Evolutionary conservation across 2,329 filamentous ascomycete genomes (phyloP).

Genomic region (Periconia macrospinosa): DNA sequence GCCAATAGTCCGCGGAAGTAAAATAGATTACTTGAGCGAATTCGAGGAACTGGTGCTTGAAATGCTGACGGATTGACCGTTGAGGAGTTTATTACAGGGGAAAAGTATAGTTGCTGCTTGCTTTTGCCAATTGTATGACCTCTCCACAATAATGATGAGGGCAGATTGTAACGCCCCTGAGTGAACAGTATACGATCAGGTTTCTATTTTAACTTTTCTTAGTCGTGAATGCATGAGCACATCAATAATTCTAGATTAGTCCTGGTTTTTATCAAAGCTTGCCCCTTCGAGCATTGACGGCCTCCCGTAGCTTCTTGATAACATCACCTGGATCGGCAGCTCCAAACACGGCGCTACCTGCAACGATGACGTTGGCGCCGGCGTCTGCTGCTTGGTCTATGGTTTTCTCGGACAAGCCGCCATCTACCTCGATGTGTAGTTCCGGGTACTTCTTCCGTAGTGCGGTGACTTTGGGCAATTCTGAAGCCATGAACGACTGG

Average conservation of each 20-base stretch:
- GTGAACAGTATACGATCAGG: neutral
- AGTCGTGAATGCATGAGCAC: conserved; percentile 1
- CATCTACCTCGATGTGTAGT: conserved; percentile 96
- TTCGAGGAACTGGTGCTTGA: too few relatives aligned
- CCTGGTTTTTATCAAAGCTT: conserved; percentile 39
- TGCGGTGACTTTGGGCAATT: conserved; percentile 89
- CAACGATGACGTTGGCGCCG: conserved; percentile 96
- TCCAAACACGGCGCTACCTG: conserved; percentile 93
- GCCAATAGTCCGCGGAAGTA: neutral
- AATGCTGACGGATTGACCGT: too few relatives aligned
- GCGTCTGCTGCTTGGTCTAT: conserved; percentile 94
- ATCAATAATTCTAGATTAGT: conserved; percentile 1
- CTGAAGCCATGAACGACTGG: conserved; percentile 96
- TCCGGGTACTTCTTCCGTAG: conserved; percentile 84
- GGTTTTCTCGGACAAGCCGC: conserved; percentile 82
- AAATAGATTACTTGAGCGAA: too few relatives aligned
- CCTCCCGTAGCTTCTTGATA: conserved; percentile 76
- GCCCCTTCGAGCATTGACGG: conserved; percentile 67
- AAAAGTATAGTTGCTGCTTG: too few relatives aligned
- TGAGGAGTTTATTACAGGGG: too few relatives aligned
- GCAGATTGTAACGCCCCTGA: too few relatives aligned
- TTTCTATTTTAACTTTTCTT: conserved; percentile 3
- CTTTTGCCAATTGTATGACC: too few relatives aligned
- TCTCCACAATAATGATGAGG: too few relatives aligned
- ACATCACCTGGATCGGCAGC: conserved; percentile 86